Percentiles rank a stretch among this genome's conserved stretches.
Conservation (phyloP, 1,139 yeast genomes). For the Candida pseudoviswanathii region DNA sequence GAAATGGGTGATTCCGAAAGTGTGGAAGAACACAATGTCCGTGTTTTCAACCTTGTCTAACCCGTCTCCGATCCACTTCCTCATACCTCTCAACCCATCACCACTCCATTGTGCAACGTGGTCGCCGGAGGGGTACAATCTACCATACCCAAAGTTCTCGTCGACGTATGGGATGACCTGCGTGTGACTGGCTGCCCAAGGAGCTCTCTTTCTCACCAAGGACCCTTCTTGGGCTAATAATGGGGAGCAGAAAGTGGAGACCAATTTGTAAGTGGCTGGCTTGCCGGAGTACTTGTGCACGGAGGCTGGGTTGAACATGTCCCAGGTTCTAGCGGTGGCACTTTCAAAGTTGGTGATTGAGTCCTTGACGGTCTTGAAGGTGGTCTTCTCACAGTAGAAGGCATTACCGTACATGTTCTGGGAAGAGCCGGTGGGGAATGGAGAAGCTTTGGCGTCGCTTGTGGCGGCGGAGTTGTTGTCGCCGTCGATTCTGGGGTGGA, state of each 20-base stretch:
- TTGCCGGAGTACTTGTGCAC: constrained; percentile 70
- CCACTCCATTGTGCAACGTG: constrained; percentile 83
- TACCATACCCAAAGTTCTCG: constrained; percentile 50
- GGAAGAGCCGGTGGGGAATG: constrained; percentile 61
- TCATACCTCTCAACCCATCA: constrained; percentile 69
- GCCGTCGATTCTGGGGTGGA: constrained; percentile 82
- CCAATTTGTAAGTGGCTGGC: constrained; percentile 76
- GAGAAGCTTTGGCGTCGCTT: constrained; percentile 64
- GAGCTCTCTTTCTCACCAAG: constrained; percentile 77
- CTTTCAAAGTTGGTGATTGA: constrained; percentile 66
- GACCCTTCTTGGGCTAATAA: constrained; percentile 75
- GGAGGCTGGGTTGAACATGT: constrained; percentile 69
- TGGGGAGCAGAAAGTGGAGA: constrained; percentile 75
- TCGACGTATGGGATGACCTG: constrained; percentile 72
- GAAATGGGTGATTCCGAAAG: constrained; percentile 82
- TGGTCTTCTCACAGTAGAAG: constrained; percentile 62
- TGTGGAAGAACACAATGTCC: constrained; percentile 73
- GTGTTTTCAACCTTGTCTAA: constrained; percentile 62
- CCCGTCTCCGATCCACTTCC: constrained; percentile 75
- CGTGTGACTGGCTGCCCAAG: constrained; percentile 71
- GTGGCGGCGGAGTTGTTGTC: constrained; percentile 73
- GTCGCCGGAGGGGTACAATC: constrained; percentile 77
- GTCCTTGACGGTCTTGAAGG: constrained; percentile 67
- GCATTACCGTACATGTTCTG: constrained; percentile 76
- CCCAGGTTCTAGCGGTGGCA: constrained; percentile 74